These are phyloP conservation scores for Camellia granthamiana DNA, from an alignment of 148 eudicot species.

Conservation along the genomic window DNA sequence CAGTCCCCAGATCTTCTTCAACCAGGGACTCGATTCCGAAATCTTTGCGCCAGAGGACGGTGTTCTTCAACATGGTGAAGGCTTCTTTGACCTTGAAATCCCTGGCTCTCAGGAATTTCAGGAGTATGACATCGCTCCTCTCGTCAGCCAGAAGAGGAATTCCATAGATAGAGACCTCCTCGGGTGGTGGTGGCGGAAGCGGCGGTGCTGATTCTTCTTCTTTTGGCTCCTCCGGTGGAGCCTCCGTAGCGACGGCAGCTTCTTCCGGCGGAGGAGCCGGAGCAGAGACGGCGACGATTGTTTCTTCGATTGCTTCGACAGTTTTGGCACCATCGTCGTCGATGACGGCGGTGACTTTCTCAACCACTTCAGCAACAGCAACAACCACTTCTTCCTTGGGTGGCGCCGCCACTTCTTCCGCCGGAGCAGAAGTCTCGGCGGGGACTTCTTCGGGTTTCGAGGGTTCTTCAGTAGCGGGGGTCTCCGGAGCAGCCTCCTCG, in stretches of 20 bases:
- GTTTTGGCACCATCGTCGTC: constrained; percentile 48
- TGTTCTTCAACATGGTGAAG: constrained; percentile 60
- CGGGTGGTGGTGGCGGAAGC: constrained; percentile 38
- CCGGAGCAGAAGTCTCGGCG: constrained; percentile 17
- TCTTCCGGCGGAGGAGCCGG: constrained; percentile 25
- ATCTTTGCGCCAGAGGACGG: constrained; percentile 59
- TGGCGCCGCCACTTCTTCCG: constrained; percentile 15
- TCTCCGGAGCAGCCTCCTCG: constrained; percentile 24
- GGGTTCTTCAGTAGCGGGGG: constrained; percentile 1
- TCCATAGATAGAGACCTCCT: constrained; percentile 73
- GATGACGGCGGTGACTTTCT: constrained; percentile 21
- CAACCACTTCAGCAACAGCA: constrained; percentile 27
- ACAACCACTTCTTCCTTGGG: constrained; percentile 19
- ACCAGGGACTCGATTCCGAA: constrained; percentile 57
- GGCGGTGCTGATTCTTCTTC: constrained; percentile 21
- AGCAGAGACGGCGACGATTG: constrained; percentile 46
- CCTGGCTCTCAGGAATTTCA: constrained; percentile 75
- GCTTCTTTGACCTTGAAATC: constrained; percentile 78
- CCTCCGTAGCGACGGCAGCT: constrained; percentile 15
- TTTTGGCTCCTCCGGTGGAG: constrained; percentile 20
- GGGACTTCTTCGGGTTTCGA: constrained; percentile 26
- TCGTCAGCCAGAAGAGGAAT: constrained; percentile 74
- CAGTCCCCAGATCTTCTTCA: constrained; percentile 64
- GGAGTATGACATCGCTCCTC: constrained; percentile 57
- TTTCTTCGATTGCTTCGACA: constrained; percentile 67